phyloP scores from a whole-genome alignment of 768 basidiomycete species.

The Mycena pura region DNA sequence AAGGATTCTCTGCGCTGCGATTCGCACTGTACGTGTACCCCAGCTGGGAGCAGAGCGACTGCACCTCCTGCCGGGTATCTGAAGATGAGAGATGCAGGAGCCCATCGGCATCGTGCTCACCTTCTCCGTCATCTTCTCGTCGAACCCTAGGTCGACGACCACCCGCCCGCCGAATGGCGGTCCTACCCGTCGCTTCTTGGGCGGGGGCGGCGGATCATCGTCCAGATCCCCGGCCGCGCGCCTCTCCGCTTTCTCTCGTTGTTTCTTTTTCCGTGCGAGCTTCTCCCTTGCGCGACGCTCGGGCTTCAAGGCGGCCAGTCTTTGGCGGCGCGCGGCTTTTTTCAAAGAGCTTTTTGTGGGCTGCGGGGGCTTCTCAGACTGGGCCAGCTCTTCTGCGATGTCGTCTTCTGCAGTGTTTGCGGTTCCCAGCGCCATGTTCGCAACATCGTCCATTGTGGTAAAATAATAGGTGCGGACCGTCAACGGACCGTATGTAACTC shows the following conservation, averaged over 20 bases:
- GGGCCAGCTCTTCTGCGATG: background rate
- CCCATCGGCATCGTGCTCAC: constrained; percentile 51
- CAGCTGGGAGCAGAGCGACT: constrained; percentile 87
- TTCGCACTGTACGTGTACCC: constrained; percentile 93
- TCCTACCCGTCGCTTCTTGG: constrained; percentile 38
- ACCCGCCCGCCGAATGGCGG: constrained; percentile 59
- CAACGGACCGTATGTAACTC: background rate
- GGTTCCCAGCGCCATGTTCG: background rate
- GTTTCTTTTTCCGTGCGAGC: constrained; percentile 78
- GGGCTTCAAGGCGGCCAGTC: constrained; percentile 68
- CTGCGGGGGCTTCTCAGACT: constrained; percentile 30
- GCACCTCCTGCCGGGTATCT: constrained; percentile 72
- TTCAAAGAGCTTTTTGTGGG: constrained; percentile 85
- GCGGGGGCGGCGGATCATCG: constrained; percentile 46
- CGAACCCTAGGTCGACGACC: constrained; percentile 90
- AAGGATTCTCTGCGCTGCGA: constrained; percentile 71
- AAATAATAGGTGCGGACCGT: background rate
- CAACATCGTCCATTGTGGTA: background rate
- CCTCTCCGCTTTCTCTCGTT: constrained; percentile 62
- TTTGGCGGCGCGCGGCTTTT: constrained; percentile 73
- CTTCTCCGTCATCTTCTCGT: constrained; percentile 92
- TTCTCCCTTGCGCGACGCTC: constrained; percentile 81
- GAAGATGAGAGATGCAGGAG: constrained; percentile 19
- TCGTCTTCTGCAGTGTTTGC: background rate
- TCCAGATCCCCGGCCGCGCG: constrained; percentile 70